These are phyloP conservation scores for Eimeria maxima DNA, from an alignment of 169 alveolate species.

Conservation along the genomic window DNA sequence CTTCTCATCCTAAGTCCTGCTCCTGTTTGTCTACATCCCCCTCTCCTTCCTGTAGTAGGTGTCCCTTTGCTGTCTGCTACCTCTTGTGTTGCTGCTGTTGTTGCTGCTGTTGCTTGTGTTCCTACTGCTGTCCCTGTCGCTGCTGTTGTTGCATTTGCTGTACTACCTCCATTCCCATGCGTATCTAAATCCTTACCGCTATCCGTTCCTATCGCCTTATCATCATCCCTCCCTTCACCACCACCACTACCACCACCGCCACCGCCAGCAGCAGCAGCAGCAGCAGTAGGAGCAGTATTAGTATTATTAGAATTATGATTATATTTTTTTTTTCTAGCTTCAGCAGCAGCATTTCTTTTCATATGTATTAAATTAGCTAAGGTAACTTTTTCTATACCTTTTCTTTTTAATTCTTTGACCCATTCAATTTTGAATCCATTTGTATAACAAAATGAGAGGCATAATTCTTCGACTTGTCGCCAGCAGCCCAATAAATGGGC, in stretches of 20 bases:
- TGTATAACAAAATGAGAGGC: slow-evolving; percentile 53
- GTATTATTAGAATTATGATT: not conserved
- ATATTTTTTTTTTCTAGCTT: not conserved
- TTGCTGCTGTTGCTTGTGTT: not conserved
- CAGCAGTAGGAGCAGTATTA: not conserved
- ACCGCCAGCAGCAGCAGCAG: not conserved
- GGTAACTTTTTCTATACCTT: slow-evolving; percentile 42
- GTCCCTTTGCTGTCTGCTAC: slow-evolving; percentile 17
- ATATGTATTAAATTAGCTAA: slow-evolving; percentile 26
- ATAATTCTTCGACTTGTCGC: slow-evolving; percentile 55
- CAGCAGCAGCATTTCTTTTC: slow-evolving; percentile 25
- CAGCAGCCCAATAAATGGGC: slow-evolving; percentile 74
- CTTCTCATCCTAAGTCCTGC: not conserved
- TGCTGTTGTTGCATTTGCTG: not conserved
- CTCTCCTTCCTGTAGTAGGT: not conserved
- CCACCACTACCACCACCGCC: not conserved
- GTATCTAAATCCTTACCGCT: too few relatives aligned
- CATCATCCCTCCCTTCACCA: too few relatives aligned
- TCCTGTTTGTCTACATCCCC: slow-evolving; percentile 6
- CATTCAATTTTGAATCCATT: slow-evolving; percentile 73
- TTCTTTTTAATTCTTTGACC: slow-evolving; percentile 41
- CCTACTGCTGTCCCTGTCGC: too few relatives aligned
- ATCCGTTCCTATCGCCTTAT: too few relatives aligned
- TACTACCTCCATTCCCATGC: too few relatives aligned
- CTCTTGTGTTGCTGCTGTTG: not conserved